Evolutionary conservation across 1,284 basidiomycete species (phyloP), one percentile per base, ranked within the genome.

Genomic region (Trichosporon ovoides): DNA sequence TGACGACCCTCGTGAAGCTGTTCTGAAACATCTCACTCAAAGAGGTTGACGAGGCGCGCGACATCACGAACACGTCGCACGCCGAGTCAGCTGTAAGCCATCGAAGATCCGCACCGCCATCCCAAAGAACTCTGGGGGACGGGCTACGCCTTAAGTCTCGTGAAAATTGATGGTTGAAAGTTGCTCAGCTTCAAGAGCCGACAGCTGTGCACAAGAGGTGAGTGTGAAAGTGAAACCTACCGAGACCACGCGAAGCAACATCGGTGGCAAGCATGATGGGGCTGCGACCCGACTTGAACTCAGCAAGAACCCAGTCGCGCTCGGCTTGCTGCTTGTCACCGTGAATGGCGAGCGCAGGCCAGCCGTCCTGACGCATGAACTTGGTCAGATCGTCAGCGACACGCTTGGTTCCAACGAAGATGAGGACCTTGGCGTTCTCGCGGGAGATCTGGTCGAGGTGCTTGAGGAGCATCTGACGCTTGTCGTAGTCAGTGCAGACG

Each of bases 341-440:
- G 78, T 98, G 95, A 70, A 98, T 98, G 62, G 95, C 95, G 53
- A 99, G 83, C 12, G 95, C 93, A 31, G 95, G 95, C 95, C 95
- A 99, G 28, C 95, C 95, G 74, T 99, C 93, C 82, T 91, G 88
- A 67, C 93, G 87, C 53, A 97, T 81, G 78, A 93, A 93, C 80
- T 98, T 98, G 48, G 95, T 98, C 69, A 98, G 88, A 68, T 98
- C 95, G 75, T 98, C 95, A 56, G 95, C 95, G 57, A 96, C 89
- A 58, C 95, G 86, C 81, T 98, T 98, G 50, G 95, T 98, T 38
- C 87, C 92, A 60, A 98, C 92, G 77, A 98, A 98, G 74, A 98
- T 98, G 67, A 98, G 84, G 54, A 98, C 95, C 80, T 99, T 99
- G 59, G 92, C 95, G 77, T 96, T 95, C 79, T 98, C 92, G 54